Conservation (phyloP, 2,329 filamentous ascomycete genomes). For the Botrytis aclada region DNA sequence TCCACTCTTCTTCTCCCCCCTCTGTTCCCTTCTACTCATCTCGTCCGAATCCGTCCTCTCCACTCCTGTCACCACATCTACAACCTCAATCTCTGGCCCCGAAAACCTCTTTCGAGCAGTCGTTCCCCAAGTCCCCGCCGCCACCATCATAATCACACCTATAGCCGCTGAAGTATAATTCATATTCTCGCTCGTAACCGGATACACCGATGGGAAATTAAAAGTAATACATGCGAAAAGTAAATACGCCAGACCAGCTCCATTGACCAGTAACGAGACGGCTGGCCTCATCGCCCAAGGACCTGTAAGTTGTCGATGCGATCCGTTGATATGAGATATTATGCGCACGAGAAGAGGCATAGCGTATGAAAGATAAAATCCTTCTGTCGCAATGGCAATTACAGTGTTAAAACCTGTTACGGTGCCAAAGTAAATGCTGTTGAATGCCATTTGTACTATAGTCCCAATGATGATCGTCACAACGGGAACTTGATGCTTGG, state of each 20-base stretch:
- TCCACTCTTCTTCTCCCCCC: slow-evolving; percentile 6
- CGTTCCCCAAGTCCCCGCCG: slow-evolving; percentile 49
- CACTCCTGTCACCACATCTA: slow-evolving; percentile 22
- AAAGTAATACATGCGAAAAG: slow-evolving; percentile 54
- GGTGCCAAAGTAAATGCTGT: slow-evolving; percentile 54
- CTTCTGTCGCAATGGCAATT: slow-evolving; percentile 54
- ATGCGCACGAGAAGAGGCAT: slow-evolving; percentile 52
- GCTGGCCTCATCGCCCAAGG: slow-evolving; percentile 44
- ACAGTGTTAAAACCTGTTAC: slow-evolving; percentile 55
- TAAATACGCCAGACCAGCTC: slow-evolving; percentile 50
- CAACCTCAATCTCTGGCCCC: slow-evolving; percentile 41
- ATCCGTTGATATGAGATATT: slow-evolving; percentile 44
- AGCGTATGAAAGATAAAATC: slow-evolving; percentile 58
- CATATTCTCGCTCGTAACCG: slow-evolving; percentile 54
- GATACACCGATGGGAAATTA: slow-evolving; percentile 51
- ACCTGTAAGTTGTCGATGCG: slow-evolving; percentile 40
- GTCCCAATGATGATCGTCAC: slow-evolving; percentile 48
- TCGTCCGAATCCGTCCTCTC: slow-evolving; percentile 22
- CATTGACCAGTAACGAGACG: slow-evolving; percentile 42
- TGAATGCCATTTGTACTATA: slow-evolving; percentile 50
- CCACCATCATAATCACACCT: slow-evolving; percentile 51
- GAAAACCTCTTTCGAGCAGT: slow-evolving; percentile 50
- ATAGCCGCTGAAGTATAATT: slow-evolving; percentile 57
- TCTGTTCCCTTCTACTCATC: slow-evolving; percentile 11
- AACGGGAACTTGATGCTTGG: slow-evolving; percentile 47